Base-by-base conservation (phyloP, 2,329 filamentous ascomycete species). In the Phyllosticta capitalensis region DNA sequence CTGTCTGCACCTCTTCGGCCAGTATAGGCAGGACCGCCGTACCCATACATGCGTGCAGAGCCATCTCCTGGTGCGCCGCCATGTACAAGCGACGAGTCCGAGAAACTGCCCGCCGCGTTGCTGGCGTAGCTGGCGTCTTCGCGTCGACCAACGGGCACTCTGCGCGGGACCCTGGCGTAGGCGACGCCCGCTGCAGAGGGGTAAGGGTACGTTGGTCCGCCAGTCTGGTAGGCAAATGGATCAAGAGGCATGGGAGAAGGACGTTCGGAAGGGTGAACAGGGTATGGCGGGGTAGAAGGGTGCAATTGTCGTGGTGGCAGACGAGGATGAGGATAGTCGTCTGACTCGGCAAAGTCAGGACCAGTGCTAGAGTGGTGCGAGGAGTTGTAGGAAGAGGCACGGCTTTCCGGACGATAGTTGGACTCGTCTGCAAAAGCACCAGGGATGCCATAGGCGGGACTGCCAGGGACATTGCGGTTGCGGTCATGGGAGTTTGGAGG, bases 391-490 rank as follows among this genome's bases (percentile, higher is more conserved):
- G 62, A 33, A 60, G 64, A 48, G 55, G 60, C 57, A 65, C 67
- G 17, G 63, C 63, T 14, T 65, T 61, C 19, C 66, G 68, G 49
- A 67, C 71, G 24, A 60, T 64, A 38, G 55, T 61, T 48, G 68
- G 71, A 51, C 24, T 59, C 56, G 19, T 59, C 56, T 9, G 52
- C 52, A 45, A 72, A 67, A 9, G 68, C 68, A 24, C 76, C 74
- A 2, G 76, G 72, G 49, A 71, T 60, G 64, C 72, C 67, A 66
- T 69, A 58, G 63, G 66, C 58, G 65, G 67, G 62, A 56, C 54
- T 71, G 67, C 61, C 69, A 67, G 59, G 71, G 64, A 63, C 74
- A 66, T 63, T 75, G 30, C 54, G 54, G 33, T 59, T 52, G 52
- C 56, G 56, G 7, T 45, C 38, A 45, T n/a, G 17, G n/a, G 38